Conservation (phyloP, 2,329 filamentous ascomycete species). For the Hymenoscyphus fructigenus region DNA sequence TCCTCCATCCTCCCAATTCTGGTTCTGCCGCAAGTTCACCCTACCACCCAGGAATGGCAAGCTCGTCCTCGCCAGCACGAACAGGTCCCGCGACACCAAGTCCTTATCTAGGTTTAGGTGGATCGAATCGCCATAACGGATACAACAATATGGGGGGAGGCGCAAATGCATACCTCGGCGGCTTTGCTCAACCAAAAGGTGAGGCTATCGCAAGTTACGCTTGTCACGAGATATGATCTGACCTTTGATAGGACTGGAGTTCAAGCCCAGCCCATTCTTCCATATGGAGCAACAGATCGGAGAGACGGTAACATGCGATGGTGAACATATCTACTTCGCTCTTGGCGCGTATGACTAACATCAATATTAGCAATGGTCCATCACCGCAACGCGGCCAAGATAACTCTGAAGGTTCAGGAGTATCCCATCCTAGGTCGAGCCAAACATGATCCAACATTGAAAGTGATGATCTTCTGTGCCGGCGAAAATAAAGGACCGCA, state of each 20-base stretch:
- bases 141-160: slow-evolving; percentile 22
- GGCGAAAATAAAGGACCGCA: slow-evolving; percentile 60
- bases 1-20: slow-evolving; percentile 26
- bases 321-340: slow-evolving; percentile 48
- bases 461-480: slow-evolving; percentile 83
- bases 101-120: slow-evolving; percentile 9
- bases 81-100: slow-evolving; percentile 13
- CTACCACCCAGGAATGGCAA: slow-evolving; percentile 15
- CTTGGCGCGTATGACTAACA: slow-evolving; percentile 11
- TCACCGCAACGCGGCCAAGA: slow-evolving; percentile 48
- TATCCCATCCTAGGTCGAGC: slow-evolving; percentile 37
- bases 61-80: slow-evolving; percentile 23
- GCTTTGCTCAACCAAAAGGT: slow-evolving; percentile 8
- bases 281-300: slow-evolving; percentile 65
- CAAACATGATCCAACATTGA: slow-evolving; percentile 41
- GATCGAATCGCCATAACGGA: slow-evolving; percentile 8
- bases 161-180: slow-evolving; percentile 9
- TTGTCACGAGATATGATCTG: neutral
- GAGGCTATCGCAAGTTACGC: neutral
- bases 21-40: slow-evolving; percentile 1
- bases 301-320: slow-evolving; percentile 65
- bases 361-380: slow-evolving; percentile 33
- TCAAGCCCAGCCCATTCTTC: slow-evolving; percentile 86
- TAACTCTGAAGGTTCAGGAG: slow-evolving; percentile 57
- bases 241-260: slow-evolving; percentile 42